Base-by-base conservation (phyloP, 1,284 basidiomycete genomes). In the Cryptococcus sp. region DNA sequence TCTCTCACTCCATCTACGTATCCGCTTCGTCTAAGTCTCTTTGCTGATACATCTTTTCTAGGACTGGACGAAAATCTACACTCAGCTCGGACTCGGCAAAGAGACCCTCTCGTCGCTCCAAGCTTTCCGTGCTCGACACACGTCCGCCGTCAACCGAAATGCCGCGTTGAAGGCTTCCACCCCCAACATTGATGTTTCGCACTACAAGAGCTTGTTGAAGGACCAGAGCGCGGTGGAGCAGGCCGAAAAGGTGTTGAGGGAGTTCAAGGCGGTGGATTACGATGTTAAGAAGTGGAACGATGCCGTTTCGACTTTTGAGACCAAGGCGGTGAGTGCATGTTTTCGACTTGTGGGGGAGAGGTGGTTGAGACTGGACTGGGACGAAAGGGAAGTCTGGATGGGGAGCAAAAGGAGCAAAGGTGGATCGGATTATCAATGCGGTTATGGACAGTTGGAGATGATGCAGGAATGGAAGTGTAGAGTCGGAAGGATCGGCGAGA, bases 221-320 rank as follows among this genome's bases (percentile, higher is more conserved):
- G 97, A 98, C 79, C 84, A 87, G 74, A 83, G 84, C 45, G 82
- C 97, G 58, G 84, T 97, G 52, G 84, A 87, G 63, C 87, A 97
- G 73, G 88, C 88, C 11, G 91, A 97, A 79, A 95, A 92, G 78
- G 76, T 87, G 53, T 74, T 97, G 63, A 82, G 79, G 57, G 82
- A 83, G 35, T 98, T 97, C 81, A 95, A 95, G 79, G 90, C 95
- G 26, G 85, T 91, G 52, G 86, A 87, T n/a, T 97, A 97, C 76
- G 94, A 99, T 71, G 87, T 94, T 53, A 77, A 74, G 67, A 80
- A 89, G 57, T 90, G 95, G 75, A 73, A 97, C 74, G 95, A 92
- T 77, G 91, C 91, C 45, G 95, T 99, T 62, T 91, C 95, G 72
- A 85, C 90, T 47, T 99, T 98, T 74, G 91, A 98, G 81, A 79